Evolutionary conservation across 495 filamentous ascomycete species (phyloP), one percentile per base, ranked within the genome.

Genomic region (Haplographium delicatum): DNA sequence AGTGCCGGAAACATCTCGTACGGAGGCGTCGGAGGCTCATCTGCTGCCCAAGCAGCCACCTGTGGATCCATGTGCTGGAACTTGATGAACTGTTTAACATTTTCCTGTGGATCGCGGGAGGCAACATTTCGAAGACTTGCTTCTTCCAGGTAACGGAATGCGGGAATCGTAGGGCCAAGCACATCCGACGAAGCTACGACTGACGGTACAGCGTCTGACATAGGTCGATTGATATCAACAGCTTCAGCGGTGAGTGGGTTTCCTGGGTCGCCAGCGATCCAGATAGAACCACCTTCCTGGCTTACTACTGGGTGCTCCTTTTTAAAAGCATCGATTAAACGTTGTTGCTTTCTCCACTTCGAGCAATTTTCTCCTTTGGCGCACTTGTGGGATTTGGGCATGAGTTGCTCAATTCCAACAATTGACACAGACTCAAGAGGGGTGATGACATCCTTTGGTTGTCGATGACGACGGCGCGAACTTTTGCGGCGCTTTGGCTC

Each of bases 101-200:
- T 94, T 64, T 97, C 91, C 59, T 90, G 89, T 6, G 91, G 89
- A 64, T 97, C 91, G 26, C 82, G 77, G 1, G 66, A 65, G 44
- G 81, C 67, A 9, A 97, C 65, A 42, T 74, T 79, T 28, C 79
- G 75, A 8, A 97, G 81, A 8, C 69, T 72, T 45, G 83, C 80
- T 62, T 86, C 78, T 44, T 89, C 82, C 25, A 96, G 74, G 56
- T 75, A 73, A 19, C 78, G 78, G 53, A 90, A 72, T 25, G 79
- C 72, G 27, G 82, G 72, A 31, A 74, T 61, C 41, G 72, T 77
- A 15, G 84, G 82, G 6, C 89, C 91, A 46, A 96, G 75, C 2
- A 88, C 73, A 67, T 96, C 91, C 5, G 91, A 96, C 1, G 91
- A 96, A 15, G 91, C 91, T 41, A 93, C 80, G 2, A 96, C 68